Conservation (phyloP, 441 rosid genomes). For the Rhodomyrtus psidioides region DNA sequence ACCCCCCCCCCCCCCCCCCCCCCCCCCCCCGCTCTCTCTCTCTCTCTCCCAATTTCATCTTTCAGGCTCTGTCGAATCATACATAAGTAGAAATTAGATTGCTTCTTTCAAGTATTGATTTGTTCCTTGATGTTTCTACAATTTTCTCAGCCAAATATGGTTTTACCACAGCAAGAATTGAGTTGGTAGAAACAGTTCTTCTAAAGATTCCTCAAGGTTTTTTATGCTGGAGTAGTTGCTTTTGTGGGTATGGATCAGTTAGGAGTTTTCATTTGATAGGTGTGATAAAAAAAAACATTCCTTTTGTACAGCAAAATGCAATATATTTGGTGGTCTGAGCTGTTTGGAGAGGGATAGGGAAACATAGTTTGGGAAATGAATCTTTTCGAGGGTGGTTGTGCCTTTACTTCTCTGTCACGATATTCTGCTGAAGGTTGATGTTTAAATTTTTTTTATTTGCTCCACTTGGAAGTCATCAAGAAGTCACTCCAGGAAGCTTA, state of each 20-base stretch:
- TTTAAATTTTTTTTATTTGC: too few species aligned
- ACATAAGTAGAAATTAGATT: background rate
- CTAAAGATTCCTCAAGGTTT: background rate
- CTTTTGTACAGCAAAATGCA: background rate
- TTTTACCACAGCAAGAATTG: background rate
- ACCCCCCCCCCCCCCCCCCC: too few species aligned
- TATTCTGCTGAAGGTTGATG: too few species aligned
- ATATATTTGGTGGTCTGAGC: background rate
- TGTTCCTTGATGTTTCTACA: background rate
- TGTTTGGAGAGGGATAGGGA: background rate
- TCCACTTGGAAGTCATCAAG: too few species aligned
- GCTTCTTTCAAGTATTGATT: background rate
- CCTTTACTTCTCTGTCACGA: background rate
- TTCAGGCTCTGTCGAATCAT: background rate
- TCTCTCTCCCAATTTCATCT: background rate
- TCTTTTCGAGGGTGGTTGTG: background rate
- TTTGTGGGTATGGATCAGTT: background rate
- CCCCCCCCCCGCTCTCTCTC: background rate
- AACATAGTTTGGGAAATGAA: background rate
- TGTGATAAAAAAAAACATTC: background rate
- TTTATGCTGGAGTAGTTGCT: background rate
- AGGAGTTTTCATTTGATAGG: background rate
- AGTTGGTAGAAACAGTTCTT: background rate
- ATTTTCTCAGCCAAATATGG: background rate
- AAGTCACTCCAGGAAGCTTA: too few species aligned